Conservation (phyloP, 2,329 filamentous ascomycete genomes). For the Xylaria sp. region DNA sequence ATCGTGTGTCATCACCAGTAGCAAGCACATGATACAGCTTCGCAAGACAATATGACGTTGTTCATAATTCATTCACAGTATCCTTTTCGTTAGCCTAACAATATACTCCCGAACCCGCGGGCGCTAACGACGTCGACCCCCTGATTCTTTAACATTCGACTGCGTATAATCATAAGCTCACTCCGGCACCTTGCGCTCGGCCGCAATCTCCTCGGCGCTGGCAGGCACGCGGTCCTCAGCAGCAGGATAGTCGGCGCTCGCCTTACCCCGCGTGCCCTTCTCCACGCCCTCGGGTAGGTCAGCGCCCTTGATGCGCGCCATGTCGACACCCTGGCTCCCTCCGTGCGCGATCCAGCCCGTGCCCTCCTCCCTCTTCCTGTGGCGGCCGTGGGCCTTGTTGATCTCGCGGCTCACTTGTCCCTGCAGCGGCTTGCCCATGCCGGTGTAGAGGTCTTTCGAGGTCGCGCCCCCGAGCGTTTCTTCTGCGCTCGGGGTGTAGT, state of each 20-base stretch:
- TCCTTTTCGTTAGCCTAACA: neutral
- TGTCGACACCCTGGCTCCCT: slow-evolving; percentile 49
- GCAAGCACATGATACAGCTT: too few species aligned
- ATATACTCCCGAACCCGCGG: neutral
- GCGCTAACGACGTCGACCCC: neutral
- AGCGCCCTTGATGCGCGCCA: slow-evolving; percentile 45
- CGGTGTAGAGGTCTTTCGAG: slow-evolving; percentile 56
- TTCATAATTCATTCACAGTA: neutral
- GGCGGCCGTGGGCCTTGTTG: slow-evolving; percentile 50
- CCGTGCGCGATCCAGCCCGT: slow-evolving; percentile 54
- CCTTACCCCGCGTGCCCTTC: slow-evolving; percentile 44
- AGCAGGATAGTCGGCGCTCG: slow-evolving; percentile 39
- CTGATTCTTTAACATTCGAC: slow-evolving; percentile 16
- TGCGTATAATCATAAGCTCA: slow-evolving; percentile 39
- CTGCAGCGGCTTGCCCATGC: slow-evolving; percentile 57
- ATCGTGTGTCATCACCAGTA: too few species aligned
- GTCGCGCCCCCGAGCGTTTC: slow-evolving; percentile 59
- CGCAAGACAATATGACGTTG: too few species aligned
- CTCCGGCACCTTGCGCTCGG: slow-evolving; percentile 36
- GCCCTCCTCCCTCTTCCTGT: slow-evolving; percentile 53
- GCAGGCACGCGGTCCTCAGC: slow-evolving; percentile 45
- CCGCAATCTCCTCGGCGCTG: slow-evolving; percentile 45
- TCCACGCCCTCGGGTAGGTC: slow-evolving; percentile 50
- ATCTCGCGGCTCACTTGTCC: slow-evolving; percentile 58
- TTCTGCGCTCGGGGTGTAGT: slow-evolving; percentile 48